These are phyloP conservation scores for Rhododendron griersonianum DNA, from an alignment of 148 eudicot genomes.

Conservation along the genomic window DNA sequence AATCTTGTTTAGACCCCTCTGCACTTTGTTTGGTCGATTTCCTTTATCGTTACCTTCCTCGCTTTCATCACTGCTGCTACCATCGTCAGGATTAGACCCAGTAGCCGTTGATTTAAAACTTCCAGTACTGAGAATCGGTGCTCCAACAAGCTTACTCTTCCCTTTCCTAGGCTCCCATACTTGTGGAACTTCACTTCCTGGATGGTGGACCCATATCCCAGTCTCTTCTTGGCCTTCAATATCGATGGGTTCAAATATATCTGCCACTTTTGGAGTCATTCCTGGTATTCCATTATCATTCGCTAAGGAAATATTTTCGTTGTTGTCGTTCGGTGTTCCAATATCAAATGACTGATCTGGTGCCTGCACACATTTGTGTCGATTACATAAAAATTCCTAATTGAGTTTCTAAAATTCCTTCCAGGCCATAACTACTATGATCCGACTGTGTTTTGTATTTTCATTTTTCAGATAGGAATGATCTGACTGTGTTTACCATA, in stretches of 20 bases:
- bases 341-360: constrained; percentile 23
- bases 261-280: constrained; percentile 32
- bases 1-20: constrained; percentile 49
- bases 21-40: constrained; percentile 26
- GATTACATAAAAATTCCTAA: neutral
- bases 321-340: constrained; percentile 18
- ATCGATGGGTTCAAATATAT: constrained; percentile 64
- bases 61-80: constrained; percentile 43
- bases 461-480: neutral
- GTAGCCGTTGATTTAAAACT: constrained; percentile 31
- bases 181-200: constrained; percentile 66
- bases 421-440: neutral
- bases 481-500: neutral
- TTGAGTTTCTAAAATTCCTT: neutral
- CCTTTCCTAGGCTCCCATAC: constrained; percentile 88
- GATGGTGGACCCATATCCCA: constrained; percentile 83
- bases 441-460: neutral
- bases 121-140: constrained; percentile 29
- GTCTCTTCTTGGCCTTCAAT: constrained; percentile 68
- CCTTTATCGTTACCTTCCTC: constrained; percentile 34
- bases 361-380: constrained; percentile 27
- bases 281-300: constrained; percentile 20
- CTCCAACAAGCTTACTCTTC: constrained; percentile 35
- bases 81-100: constrained; percentile 26
- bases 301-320: constrained; percentile 18